phyloP scores from a whole-genome alignment of 1,284 basidiomycete genomes.

The Rhodotorula sp. region DNA sequence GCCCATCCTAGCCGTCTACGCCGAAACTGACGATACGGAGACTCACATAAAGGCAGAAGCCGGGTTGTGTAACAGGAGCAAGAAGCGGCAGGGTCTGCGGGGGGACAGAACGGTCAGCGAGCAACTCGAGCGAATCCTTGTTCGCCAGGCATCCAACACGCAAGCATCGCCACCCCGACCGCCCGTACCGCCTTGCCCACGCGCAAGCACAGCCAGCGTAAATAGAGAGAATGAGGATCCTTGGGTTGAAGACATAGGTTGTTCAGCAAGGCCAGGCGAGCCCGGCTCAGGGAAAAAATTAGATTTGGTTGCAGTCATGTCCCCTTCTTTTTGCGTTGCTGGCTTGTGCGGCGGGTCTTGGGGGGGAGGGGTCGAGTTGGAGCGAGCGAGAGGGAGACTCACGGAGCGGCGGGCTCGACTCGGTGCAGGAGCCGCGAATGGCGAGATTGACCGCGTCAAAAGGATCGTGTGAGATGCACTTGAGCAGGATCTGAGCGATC shows the following conservation, averaged over 20 bases:
- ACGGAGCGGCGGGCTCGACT: too few species aligned
- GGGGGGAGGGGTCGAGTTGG: background rate
- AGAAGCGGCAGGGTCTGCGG: background rate
- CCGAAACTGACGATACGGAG: too few species aligned
- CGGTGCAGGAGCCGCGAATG: too few species aligned
- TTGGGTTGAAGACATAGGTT: slow-evolving; percentile 28
- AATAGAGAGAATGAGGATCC: slow-evolving; percentile 7
- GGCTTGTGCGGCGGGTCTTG: background rate
- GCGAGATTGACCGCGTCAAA: too few species aligned
- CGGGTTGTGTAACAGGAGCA: background rate
- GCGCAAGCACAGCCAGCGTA: too few species aligned
- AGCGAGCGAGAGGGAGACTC: background rate
- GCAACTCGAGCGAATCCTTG: too few species aligned
- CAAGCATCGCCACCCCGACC: too few species aligned
- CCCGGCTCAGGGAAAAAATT: slow-evolving; percentile 16
- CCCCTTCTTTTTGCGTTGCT: background rate
- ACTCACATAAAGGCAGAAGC: background rate
- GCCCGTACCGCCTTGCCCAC: too few species aligned
- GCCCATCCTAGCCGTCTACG: slow-evolving; percentile 4
- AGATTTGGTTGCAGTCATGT: slow-evolving; percentile 17
- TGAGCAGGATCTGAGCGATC: too few species aligned
- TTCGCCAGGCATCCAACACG: too few species aligned
- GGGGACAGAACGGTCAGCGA: too few species aligned
- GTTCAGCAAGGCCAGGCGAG: slow-evolving; percentile 9
- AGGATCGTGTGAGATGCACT: too few species aligned